Base-by-base conservation (phyloP, 768 basidiomycete species). In the Neoboletus brunneissimus region DNA sequence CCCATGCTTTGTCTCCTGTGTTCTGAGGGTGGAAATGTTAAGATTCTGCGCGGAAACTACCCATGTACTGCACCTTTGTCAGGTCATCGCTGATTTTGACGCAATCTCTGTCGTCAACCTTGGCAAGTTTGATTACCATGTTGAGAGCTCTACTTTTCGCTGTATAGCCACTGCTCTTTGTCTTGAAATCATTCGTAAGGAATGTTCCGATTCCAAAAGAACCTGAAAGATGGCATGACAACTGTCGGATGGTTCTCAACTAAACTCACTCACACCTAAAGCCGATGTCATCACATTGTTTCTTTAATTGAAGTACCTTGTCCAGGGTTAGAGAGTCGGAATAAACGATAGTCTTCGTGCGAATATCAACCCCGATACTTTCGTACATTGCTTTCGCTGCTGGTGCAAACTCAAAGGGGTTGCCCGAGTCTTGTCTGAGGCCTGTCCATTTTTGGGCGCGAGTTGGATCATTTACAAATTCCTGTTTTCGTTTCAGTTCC, bases 71-170 rank as follows among this genome's bases (percentile, higher is more conserved):
- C 35, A 85, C 87, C 83, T 98, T 99, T 10, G 77, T 87, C 53
- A 87, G 67, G 65, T 98, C 95, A 70, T 98, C 97, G 53, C 92
- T 94, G 63, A 99, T 84, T 74, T 99, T 98, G 62, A 98, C 84
- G 61, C 94, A 96, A 2, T 86, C 84, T 54, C 77, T 77, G 11
- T 80, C 81, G 64, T 91, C 77, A 13, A 97, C 86, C 44, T 83
- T 80, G 38, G 83, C 81, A 10, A 99, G 77, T 67, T 98, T 98
- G 75, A 98, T 94, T 48, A 99, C 96, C 67, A 98, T 98, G 67
- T 96, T 97, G 59, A 97, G 70, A 22, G 93, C 82, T 66, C 84
- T 89, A 74, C 89, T 92, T 72, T 83, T 84, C 66, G 82, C 81
- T 69, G 63, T 66, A 64, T 80, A 71, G 29, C 73, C 64, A 9